phyloP scores from a whole-genome alignment of 805 yeast species.

The Kodamaea neixiangensis region DNA sequence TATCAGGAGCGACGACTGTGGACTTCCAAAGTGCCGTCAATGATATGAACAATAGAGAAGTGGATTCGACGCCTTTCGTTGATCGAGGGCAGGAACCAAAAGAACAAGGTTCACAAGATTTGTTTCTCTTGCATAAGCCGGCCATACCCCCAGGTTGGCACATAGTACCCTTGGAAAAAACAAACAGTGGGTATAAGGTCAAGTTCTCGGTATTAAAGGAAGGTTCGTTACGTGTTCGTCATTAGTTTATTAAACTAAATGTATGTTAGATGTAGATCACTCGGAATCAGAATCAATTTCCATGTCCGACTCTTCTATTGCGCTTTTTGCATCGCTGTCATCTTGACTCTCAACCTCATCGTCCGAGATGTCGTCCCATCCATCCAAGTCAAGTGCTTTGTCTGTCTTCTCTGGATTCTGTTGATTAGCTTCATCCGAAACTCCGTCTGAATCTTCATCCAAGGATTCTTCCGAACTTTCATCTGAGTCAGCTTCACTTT shows the following conservation, averaged over 20 bases:
- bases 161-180: slow-evolving; percentile 11
- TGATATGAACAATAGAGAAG: neutral
- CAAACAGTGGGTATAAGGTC: slow-evolving; percentile 7
- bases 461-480: no score
- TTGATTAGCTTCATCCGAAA: no score
- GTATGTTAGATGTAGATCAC: slow-evolving; percentile 5
- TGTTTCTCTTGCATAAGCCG: neutral
- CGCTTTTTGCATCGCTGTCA: neutral
- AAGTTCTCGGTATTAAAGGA: slow-evolving; percentile 7
- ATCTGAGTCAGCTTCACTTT: neutral
- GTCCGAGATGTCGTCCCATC: slow-evolving; percentile 6
- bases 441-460: no score
- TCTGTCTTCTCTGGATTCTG: neutral
- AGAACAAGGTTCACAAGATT: slow-evolving; percentile 1
- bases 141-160: slow-evolving; percentile 13
- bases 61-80: slow-evolving; percentile 1
- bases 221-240: neutral
- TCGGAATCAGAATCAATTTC: slow-evolving; percentile 32
- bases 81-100: neutral
- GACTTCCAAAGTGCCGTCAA: neutral
- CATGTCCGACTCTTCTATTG: slow-evolving; percentile 8
- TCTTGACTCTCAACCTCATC: slow-evolving; percentile 4
- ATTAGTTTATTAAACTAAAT: neutral
- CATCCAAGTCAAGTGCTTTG: neutral
- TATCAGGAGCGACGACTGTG: no score